Evolutionary conservation across 441 rosid species (phyloP).

Genomic region (Populus hybrid): DNA sequence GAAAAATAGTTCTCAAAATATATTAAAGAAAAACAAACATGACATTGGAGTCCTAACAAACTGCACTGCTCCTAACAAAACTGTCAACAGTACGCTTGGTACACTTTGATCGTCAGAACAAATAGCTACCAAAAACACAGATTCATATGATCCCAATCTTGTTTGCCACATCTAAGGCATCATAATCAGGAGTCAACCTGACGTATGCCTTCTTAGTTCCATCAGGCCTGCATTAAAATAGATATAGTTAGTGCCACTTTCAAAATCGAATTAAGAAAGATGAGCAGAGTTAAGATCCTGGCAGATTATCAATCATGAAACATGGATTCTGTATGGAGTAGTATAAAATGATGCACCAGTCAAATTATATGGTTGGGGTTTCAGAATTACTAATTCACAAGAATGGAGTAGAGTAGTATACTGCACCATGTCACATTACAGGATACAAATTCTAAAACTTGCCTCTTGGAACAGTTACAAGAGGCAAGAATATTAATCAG

Average conservation of each 20-base stretch:
- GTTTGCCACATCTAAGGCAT: slow-evolving; percentile 88
- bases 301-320: neutral
- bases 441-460: no score
- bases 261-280: neutral
- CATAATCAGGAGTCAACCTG: slow-evolving; percentile 81
- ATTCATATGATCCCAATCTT: slow-evolving; percentile 75
- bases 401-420: neutral
- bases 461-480: neutral
- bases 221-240: slow-evolving; percentile 62
- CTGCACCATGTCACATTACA: neutral
- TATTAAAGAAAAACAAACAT: slow-evolving; percentile 3
- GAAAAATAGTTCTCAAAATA: neutral
- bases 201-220: slow-evolving; percentile 91
- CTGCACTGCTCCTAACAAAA: slow-evolving; percentile 22
- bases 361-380: neutral
- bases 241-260: neutral
- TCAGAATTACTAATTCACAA: neutral
- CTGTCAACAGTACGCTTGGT: neutral
- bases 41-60: slow-evolving; percentile 14
- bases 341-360: neutral
- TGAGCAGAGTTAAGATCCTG: neutral
- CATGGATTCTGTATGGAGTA: neutral
- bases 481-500: neutral
- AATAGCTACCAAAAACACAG: neutral
- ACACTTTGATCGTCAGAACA: slow-evolving; percentile 31